phyloP scores from a whole-genome alignment of 352 stramenopile genomes.

The Salisapilia sapeloensis region DNA sequence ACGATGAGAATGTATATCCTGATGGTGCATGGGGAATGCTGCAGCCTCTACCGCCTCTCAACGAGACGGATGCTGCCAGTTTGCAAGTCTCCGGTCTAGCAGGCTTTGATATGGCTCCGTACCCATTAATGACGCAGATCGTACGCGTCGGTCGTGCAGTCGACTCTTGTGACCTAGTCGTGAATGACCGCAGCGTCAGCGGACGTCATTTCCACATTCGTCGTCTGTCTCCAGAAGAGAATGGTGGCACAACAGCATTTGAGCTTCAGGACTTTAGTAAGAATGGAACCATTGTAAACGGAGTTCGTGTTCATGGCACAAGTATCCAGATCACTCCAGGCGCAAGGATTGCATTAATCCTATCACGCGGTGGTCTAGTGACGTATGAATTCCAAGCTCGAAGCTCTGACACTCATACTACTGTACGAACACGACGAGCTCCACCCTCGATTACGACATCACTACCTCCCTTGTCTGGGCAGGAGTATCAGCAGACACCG shows the following conservation, averaged over 20 bases:
- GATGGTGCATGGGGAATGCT: constrained; percentile 59
- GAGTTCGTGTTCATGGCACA: constrained; percentile 68
- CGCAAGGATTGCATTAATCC: constrained; percentile 69
- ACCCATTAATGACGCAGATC: constrained; percentile 49
- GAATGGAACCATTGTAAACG: constrained; percentile 80
- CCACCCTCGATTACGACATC: constrained; percentile 36
- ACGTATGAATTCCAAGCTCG: constrained; percentile 80
- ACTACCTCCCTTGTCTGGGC: constrained; percentile 17
- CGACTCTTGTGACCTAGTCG: constrained; percentile 76
- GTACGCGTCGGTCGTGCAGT: constrained; percentile 58
- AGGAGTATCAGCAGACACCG: constrained; percentile 60
- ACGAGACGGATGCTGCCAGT: constrained; percentile 30
- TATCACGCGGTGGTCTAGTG: constrained; percentile 63
- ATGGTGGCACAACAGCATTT: constrained; percentile 35
- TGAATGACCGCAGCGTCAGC: constrained; percentile 79
- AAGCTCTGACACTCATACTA: constrained; percentile 1
- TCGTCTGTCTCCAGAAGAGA: constrained; percentile 31
- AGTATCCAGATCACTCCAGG: constrained; percentile 49
- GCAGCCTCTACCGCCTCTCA: constrained; percentile 48
- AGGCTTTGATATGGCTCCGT: constrained; percentile 28
- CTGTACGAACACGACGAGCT: constrained; percentile 4
- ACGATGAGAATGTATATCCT: constrained; percentile 16
- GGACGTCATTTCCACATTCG: constrained; percentile 73
- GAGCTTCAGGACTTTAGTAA: constrained; percentile 83
- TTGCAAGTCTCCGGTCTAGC: constrained; percentile 2